Evolutionary conservation across 2,329 filamentous ascomycete genomes (phyloP), one percentile per base, ranked within the genome.

Genomic region (Colletotrichum lentis): DNA sequence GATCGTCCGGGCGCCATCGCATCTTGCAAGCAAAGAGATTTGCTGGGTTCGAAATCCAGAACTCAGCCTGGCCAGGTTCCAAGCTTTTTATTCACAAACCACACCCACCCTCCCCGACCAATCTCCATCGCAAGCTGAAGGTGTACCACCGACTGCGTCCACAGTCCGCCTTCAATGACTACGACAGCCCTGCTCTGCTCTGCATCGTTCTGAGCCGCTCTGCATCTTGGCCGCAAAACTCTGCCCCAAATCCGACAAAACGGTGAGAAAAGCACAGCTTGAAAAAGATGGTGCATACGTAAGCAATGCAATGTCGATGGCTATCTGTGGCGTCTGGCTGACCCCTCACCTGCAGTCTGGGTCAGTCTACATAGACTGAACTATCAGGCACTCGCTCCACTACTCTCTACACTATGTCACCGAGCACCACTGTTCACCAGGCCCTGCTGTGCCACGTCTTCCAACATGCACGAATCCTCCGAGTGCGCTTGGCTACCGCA

Each of bases 1-100:
- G 54, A 69, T 69, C 66, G 66, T 56, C 66, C 55, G 52, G 55
- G 50, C 49, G 54, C 47, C 46, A 55, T 68, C 65, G 54, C 55
- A 67, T 65, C 52, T 41, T 54, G 41, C 41, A 44, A 31, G 54
- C 54, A 46, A 57, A 49, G 49, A 59, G 52, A 55, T 52, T 64
- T 52, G 35, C 35, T 52, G 43, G 43, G 63, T 46, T 44, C 43
- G n/a, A n/a, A 37, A 44, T 41, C 54, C 24, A 46, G 54, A 43
- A 27, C 31, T 5, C 22, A 27, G 53, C 44, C 52, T 37, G 18
- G 39, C 11, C 24, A 18, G 31, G 49, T 37, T 27, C 49, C 24
- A 52, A 31, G 27, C 27, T 31, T 31, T 31, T 31, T 31, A 27
- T 52, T 31, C 41, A 18, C 18, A 20, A n/a, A 46, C 39, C 24